Base-by-base conservation (phyloP, 106 monocot genomes). In the Acanthochlamys bracteata region DNA sequence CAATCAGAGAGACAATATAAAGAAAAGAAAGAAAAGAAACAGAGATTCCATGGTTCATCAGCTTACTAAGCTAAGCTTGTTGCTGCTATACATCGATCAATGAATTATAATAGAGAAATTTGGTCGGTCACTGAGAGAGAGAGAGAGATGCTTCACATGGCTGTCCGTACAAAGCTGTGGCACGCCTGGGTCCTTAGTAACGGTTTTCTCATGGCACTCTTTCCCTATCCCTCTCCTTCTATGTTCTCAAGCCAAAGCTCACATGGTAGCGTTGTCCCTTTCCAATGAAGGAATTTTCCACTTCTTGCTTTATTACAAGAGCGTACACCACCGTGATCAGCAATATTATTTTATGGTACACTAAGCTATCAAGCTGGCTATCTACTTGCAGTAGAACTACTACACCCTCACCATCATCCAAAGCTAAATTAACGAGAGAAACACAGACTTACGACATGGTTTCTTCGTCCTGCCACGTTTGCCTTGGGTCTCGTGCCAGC, bases 231-330 rank as follows among this genome's bases (percentile, higher is more conserved):
- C 17, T 21, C 33, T 22, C 26, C 46, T 45, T 66, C 25, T 57
- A 0, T 57, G 49, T 49, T 49, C 9, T 49, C 2, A 14, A 16
- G 13, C 19, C 4, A 3, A 49, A 62, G 42, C 17, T 61, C 68
- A 75, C 75, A 68, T 75, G 75, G 68, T 57, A 14, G 69, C 69
- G 55, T 69, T 27, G 69, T 69, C 69, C 47, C 69, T 75, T 75
- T 69, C 75, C 42, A 24, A 11, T 69, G 42, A n/a, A n/a, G 8
- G 68, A 41, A 56, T 55, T 74, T 60, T 41, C 58, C 33, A 1
- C 59, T 66, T 52, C 60, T 74, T 60, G 39, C 25, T 65, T 65
- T 24, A 52, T 25, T 23, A 42, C 20, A 40, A 47, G 24, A 57
- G 46, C 41, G 19, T 42, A 61, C 11, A 17, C 11, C 15, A 19